Percentiles rank a stretch among this genome's conserved stretches.
Conservation (phyloP, 2,329 filamentous ascomycete species). For the Alternaria brassicae region DNA sequence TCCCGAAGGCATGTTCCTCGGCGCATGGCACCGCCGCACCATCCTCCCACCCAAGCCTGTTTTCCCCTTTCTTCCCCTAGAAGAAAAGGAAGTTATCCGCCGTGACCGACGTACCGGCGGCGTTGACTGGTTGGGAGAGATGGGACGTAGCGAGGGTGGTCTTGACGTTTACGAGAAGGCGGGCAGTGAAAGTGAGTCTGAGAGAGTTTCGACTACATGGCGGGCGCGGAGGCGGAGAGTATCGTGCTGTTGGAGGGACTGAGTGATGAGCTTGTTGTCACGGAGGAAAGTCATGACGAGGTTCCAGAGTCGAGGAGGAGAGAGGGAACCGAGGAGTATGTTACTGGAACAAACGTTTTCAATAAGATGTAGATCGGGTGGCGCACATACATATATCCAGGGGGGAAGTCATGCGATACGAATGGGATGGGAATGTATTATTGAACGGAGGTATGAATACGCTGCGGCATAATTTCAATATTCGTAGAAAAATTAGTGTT, state of each 20-base stretch:
- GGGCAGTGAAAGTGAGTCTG: slow-evolving; percentile 39
- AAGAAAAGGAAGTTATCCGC: slow-evolving; percentile 54
- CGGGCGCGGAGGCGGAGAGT: slow-evolving; percentile 53
- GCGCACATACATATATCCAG: not conserved
- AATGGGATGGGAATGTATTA: not conserved
- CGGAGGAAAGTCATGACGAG: slow-evolving; percentile 8
- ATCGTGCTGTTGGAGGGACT: slow-evolving; percentile 42
- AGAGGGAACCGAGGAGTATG: slow-evolving; percentile 26
- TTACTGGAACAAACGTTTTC: slow-evolving; percentile 35
- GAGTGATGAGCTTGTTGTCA: slow-evolving; percentile 12
- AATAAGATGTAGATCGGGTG: slow-evolving; percentile 38
- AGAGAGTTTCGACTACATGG: slow-evolving; percentile 57
- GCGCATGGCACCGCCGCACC: slow-evolving; percentile 81
- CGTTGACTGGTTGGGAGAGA: slow-evolving; percentile 50
- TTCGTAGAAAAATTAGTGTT: not conserved
- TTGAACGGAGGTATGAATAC: not conserved
- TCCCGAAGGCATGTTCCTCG: slow-evolving; percentile 85
- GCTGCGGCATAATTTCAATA: not conserved
- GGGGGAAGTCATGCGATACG: not conserved
- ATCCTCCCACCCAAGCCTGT: slow-evolving; percentile 44
- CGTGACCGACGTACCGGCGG: slow-evolving; percentile 41
- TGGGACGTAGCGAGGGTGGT: slow-evolving; percentile 48
- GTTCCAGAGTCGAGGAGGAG: slow-evolving; percentile 24
- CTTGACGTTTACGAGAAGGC: slow-evolving; percentile 41
- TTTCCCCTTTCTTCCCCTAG: slow-evolving; percentile 43